A percentile compares a stretch with the other conserved stretches of the same genome.
These are phyloP conservation scores for Candida anutae DNA, from an alignment of 1,139 yeast genomes.

Conservation along the genomic window DNA sequence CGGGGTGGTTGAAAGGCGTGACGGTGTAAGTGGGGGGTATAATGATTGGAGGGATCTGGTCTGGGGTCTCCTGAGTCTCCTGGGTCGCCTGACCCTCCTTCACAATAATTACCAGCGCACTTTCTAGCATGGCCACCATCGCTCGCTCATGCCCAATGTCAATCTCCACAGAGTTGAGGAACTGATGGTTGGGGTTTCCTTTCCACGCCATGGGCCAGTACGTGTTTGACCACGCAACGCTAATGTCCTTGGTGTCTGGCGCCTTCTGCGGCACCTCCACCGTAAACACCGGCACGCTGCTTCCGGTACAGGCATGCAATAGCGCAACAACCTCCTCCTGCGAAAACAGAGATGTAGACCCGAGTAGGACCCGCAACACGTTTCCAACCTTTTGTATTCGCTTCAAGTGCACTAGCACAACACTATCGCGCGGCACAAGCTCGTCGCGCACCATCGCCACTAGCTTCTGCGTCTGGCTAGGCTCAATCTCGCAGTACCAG, in stretches of 20 bases:
- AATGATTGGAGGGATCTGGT: too few relatives aligned
- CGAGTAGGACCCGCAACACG: constrained; percentile 18
- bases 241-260: constrained; percentile 59
- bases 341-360: constrained; percentile 16
- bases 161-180: constrained; percentile 44
- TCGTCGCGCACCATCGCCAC: constrained; percentile 18
- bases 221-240: constrained; percentile 52
- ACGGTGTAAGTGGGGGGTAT: too few relatives aligned
- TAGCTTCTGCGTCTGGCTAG: constrained; percentile 22
- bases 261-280: constrained; percentile 36
- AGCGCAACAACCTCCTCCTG: constrained; percentile 10
- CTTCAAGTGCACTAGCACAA: constrained; percentile 24
- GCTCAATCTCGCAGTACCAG: constrained; percentile 46
- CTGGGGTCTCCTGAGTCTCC: too few relatives aligned
- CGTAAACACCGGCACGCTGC: neutral
- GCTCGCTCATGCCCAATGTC: constrained; percentile 36
- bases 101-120: constrained; percentile 12
- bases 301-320: constrained; percentile 3
- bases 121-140: constrained; percentile 28
- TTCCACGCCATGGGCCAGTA: constrained; percentile 94
- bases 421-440: constrained; percentile 19
- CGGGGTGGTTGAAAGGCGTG: constrained; percentile 58
- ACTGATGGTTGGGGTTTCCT: constrained; percentile 81
- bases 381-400: constrained; percentile 19
- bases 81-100: too few relatives aligned